Evolutionary conservation across 1,284 basidiomycete genomes (phyloP).

Genomic region (Macrocybe sp.): DNA sequence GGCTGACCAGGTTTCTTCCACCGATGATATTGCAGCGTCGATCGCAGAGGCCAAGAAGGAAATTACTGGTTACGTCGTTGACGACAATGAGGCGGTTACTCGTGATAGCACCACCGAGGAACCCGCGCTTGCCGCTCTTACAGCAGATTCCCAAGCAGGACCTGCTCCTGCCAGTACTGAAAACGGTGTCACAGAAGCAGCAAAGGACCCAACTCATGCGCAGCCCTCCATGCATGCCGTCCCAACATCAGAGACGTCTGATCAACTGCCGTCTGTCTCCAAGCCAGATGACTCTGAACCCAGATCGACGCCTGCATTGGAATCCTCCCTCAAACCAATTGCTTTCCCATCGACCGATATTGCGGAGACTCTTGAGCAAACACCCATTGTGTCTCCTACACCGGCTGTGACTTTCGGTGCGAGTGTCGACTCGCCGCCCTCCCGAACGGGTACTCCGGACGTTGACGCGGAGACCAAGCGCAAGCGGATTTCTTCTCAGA

Average conservation of each 20-base stretch:
- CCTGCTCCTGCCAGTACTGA: slow-evolving; percentile 2
- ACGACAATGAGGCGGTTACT: slow-evolving; percentile 13
- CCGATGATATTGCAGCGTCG: slow-evolving; percentile 38
- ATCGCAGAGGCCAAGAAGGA: slow-evolving; percentile 34
- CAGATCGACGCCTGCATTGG: slow-evolving; percentile 9
- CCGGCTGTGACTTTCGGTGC: slow-evolving; percentile 50
- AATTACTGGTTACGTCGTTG: slow-evolving; percentile 35
- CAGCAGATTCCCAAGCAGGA: slow-evolving; percentile 7
- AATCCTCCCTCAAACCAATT: slow-evolving; percentile 16
- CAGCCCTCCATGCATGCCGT: slow-evolving; percentile 32
- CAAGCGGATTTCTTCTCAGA: slow-evolving; percentile 75
- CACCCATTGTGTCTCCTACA: slow-evolving; percentile 20
- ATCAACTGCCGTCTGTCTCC: too few relatives aligned
- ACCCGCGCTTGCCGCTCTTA: not conserved
- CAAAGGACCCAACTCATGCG: slow-evolving; percentile 1
- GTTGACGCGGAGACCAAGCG: slow-evolving; percentile 68
- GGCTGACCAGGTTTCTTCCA: slow-evolving; percentile 69
- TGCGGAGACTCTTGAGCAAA: slow-evolving; percentile 15
- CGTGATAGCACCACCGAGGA: slow-evolving; percentile 4
- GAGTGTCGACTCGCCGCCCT: slow-evolving; percentile 35
- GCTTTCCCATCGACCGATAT: slow-evolving; percentile 31
- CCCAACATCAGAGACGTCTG: slow-evolving; percentile 29
- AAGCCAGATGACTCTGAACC: slow-evolving; percentile 16
- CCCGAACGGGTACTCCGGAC: slow-evolving; percentile 58
- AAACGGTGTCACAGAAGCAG: slow-evolving; percentile 1